Percentiles rank a stretch among this genome's conserved stretches.
phyloP scores from a whole-genome alignment of 495 filamentous ascomycete genomes.

The Monascus purpureus region DNA sequence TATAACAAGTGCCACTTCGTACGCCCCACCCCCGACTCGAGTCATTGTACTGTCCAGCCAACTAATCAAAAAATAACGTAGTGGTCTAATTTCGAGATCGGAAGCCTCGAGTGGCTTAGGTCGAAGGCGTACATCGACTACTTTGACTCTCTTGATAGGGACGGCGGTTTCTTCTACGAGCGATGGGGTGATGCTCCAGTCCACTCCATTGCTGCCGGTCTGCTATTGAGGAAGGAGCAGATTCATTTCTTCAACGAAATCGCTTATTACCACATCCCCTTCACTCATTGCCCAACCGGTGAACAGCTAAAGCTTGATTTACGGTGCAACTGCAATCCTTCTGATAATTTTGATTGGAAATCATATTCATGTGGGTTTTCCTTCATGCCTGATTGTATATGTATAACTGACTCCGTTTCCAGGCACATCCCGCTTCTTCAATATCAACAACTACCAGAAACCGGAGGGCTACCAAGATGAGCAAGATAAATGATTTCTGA shows the following conservation, averaged over 20 bases:
- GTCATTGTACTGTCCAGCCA: too few relatives aligned
- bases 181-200: slow-evolving; percentile 87
- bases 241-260: slow-evolving; percentile 99
- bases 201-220: slow-evolving; percentile 81
- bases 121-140: slow-evolving; percentile 68
- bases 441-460: slow-evolving; percentile 63
- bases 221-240: slow-evolving; percentile 80
- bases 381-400: background rate
- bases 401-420: slow-evolving; percentile 2
- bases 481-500: slow-evolving; percentile 31
- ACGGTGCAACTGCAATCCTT: slow-evolving; percentile 88
- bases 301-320: slow-evolving; percentile 67
- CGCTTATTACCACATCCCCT: slow-evolving; percentile 96
- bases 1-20: slow-evolving; percentile 98
- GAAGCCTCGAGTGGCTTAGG: slow-evolving; percentile 70
- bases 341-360: slow-evolving; percentile 98
- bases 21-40: slow-evolving; percentile 25
- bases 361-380: slow-evolving; percentile 72
- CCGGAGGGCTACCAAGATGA: slow-evolving; percentile 70
- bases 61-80: too few relatives aligned
- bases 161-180: slow-evolving; percentile 89
- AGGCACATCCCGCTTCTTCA: slow-evolving; percentile 75
- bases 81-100: slow-evolving; percentile 93
- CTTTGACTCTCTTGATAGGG: slow-evolving; percentile 63
- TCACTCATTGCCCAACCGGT: slow-evolving; percentile 89